phyloP scores from a whole-genome alignment of 805 yeast genomes.

The Yarrowia keelungensis region DNA sequence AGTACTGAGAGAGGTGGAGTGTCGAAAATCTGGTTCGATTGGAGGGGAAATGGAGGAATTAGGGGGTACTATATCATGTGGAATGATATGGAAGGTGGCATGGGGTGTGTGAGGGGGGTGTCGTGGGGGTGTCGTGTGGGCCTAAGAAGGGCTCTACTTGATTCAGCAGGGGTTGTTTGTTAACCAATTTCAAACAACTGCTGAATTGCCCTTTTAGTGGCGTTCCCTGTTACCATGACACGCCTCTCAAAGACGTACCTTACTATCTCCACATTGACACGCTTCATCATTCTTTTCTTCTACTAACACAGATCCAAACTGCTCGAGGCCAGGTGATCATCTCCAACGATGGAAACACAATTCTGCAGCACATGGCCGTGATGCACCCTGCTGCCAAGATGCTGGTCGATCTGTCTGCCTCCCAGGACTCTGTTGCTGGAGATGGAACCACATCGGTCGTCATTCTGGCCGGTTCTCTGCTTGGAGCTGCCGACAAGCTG shows the following conservation, averaged over 20 bases:
- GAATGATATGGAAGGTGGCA: slow-evolving; percentile 18
- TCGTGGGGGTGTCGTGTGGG: neutral
- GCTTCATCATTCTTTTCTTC: no score
- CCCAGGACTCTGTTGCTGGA: slow-evolving; percentile 99
- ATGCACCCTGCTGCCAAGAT: slow-evolving; percentile 98
- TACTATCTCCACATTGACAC: no score
- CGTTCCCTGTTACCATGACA: neutral
- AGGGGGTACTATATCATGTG: neutral
- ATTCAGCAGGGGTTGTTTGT: no score
- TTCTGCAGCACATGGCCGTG: slow-evolving; percentile 95
- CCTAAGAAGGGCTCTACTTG: no score
- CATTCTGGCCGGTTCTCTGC: slow-evolving; percentile 88
- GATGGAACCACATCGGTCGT: slow-evolving; percentile 99
- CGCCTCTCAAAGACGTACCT: neutral
- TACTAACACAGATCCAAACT: slow-evolving; percentile 60
- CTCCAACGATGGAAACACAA: slow-evolving; percentile 98
- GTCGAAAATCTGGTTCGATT: neutral
- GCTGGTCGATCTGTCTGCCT: slow-evolving; percentile 96
- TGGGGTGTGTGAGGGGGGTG: neutral
- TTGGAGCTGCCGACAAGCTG: slow-evolving; percentile 93
- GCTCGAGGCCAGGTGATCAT: slow-evolving; percentile 90
- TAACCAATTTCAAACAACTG: neutral
- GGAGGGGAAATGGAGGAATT: neutral
- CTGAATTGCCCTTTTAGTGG: neutral
- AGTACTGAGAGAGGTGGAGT: neutral